Conservation (phyloP, 1,284 basidiomycete genomes). For the Apiotrichum gamsii region DNA sequence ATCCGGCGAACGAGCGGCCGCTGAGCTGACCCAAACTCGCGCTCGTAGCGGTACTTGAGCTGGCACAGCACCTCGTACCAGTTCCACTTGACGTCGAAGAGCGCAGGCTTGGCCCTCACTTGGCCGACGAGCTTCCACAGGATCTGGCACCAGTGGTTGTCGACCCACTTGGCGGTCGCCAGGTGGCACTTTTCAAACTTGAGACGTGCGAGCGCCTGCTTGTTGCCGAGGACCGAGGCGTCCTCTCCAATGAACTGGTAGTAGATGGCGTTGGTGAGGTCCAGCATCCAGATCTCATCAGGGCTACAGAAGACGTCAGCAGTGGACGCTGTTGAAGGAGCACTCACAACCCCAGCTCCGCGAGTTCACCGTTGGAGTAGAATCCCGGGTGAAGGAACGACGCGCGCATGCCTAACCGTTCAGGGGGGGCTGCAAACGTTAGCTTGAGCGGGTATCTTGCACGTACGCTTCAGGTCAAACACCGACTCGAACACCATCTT, state of each 20-base stretch:
- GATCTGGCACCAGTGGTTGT: slow-evolving; percentile 83
- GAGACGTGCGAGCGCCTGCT: slow-evolving; percentile 25
- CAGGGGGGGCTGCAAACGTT: slow-evolving; percentile 15
- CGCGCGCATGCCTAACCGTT: slow-evolving; percentile 24
- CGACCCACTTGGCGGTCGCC: slow-evolving; percentile 60
- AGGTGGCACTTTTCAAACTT: slow-evolving; percentile 26
- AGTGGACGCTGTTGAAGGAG: too few species aligned
- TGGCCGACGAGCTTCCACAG: slow-evolving; percentile 92
- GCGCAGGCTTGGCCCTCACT: slow-evolving; percentile 62
- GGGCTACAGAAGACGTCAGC: slow-evolving; percentile 41
- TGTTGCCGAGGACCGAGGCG: slow-evolving; percentile 19
- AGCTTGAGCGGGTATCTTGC: too few species aligned
- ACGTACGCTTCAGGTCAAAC: slow-evolving; percentile 41
- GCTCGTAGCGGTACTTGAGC: slow-evolving; percentile 86
- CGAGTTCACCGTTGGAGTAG: slow-evolving; percentile 53
- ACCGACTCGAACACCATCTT: slow-evolving; percentile 22
- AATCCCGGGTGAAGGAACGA: slow-evolving; percentile 54
- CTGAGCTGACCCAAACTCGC: slow-evolving; percentile 70
- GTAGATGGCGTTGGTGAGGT: slow-evolving; percentile 55
- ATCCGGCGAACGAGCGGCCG: slow-evolving; percentile 66
- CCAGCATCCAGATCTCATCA: slow-evolving; percentile 57
- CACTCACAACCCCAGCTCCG: slow-evolving; percentile 60
- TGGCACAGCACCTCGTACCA: slow-evolving; percentile 74
- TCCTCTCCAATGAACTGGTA: slow-evolving; percentile 57
- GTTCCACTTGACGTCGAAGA: slow-evolving; percentile 62